A percentile compares a stretch with the other conserved stretches of the same genome.
phyloP scores from a whole-genome alignment of 2,329 filamentous ascomycete species.

The Penicillium sp. region DNA sequence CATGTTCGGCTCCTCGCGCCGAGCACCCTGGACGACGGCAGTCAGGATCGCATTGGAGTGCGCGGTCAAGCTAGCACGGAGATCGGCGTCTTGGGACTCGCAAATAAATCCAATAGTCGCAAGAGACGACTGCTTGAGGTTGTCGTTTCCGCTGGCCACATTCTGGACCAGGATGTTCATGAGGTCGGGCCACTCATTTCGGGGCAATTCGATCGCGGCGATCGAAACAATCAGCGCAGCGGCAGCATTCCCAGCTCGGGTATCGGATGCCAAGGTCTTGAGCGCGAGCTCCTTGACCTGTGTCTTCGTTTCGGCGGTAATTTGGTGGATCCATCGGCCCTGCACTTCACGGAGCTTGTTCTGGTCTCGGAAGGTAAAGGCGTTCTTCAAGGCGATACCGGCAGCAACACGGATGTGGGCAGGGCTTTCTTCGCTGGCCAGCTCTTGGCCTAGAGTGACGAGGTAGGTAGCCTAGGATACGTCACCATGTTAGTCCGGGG shows the following conservation, averaged over 20 bases:
- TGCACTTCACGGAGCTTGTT: slow-evolving; percentile 86
- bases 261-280: slow-evolving; percentile 80
- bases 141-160: slow-evolving; percentile 80
- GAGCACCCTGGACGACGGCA: slow-evolving; percentile 93
- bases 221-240: slow-evolving; percentile 96
- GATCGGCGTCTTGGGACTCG: slow-evolving; percentile 87
- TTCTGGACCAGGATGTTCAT: slow-evolving; percentile 89
- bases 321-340: slow-evolving; percentile 85
- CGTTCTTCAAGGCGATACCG: slow-evolving; percentile 96
- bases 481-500: slow-evolving; percentile 29
- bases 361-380: slow-evolving; percentile 91
- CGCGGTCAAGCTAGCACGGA: slow-evolving; percentile 75
- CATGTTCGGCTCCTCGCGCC: slow-evolving; percentile 89
- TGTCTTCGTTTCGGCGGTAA: slow-evolving; percentile 78
- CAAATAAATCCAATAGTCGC: slow-evolving; percentile 98
- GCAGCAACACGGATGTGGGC: slow-evolving; percentile 88
- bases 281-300: slow-evolving; percentile 89
- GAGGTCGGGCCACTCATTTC: slow-evolving; percentile 89
- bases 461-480: slow-evolving; percentile 79
- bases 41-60: slow-evolving; percentile 98
- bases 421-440: slow-evolving; percentile 85
- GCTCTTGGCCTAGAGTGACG: slow-evolving; percentile 85
- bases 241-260: slow-evolving; percentile 81
- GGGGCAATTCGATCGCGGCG: slow-evolving; percentile 89
- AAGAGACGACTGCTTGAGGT: slow-evolving; percentile 91